A percentile compares a stretch with the other conserved stretches of the same genome.
These are phyloP conservation scores for Immersiella caudata DNA, from an alignment of 495 filamentous ascomycete genomes.

Conservation along the genomic window DNA sequence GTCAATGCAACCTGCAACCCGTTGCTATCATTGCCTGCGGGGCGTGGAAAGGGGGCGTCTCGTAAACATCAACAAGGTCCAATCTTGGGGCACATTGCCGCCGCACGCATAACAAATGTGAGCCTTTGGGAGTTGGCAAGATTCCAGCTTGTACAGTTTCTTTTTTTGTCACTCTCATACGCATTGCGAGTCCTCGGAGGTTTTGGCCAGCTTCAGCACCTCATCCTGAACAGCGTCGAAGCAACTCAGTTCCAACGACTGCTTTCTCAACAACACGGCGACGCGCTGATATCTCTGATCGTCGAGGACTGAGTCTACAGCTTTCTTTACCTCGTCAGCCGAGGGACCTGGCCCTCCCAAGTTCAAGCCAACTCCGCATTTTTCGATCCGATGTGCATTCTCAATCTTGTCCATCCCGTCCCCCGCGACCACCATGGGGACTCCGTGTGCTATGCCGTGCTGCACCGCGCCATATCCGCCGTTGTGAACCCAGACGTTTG, in stretches of 20 bases:
- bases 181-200: no score
- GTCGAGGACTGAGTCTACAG: conserved; percentile 8
- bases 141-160: no score
- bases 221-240: not conserved
- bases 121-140: not conserved
- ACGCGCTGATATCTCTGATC: not conserved
- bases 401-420: conserved; percentile 45
- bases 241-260: not conserved
- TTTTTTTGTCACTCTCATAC: no score
- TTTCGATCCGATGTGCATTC: conserved; percentile 18
- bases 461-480: conserved; percentile 44
- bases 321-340: not conserved
- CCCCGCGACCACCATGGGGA: conserved; percentile 43
- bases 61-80: not conserved
- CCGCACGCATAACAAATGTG: no score
- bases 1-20: not conserved
- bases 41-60: not conserved
- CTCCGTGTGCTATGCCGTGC: conserved; percentile 40
- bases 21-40: not conserved
- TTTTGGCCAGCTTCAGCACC: not conserved
- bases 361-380: conserved; percentile 4
- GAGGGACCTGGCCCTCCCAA: not conserved
- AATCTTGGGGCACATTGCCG: not conserved
- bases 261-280: not conserved
- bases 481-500: conserved; percentile 39